These are phyloP conservation scores for Phlebopus sp. DNA, from an alignment of 1,284 basidiomycete species.

Conservation along the genomic window DNA sequence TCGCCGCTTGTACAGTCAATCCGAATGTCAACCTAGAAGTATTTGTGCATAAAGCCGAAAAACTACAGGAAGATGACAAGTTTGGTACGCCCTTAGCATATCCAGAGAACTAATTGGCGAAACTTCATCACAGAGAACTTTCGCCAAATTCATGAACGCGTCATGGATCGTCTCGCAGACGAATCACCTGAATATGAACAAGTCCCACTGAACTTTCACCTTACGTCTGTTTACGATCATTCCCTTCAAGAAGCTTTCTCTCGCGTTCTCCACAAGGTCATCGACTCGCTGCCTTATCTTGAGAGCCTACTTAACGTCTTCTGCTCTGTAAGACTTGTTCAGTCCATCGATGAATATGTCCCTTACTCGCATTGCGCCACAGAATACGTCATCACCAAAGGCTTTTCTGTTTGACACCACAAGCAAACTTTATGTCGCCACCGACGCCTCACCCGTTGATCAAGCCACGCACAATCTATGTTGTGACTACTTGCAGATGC, in stretches of 20 bases:
- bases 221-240: slow-evolving; percentile 89
- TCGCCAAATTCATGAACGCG: slow-evolving; percentile 80
- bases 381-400: slow-evolving; percentile 90
- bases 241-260: slow-evolving; percentile 88
- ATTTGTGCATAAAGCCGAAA: slow-evolving; percentile 96
- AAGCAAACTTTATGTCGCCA: slow-evolving; percentile 87
- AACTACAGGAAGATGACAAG: slow-evolving; percentile 89
- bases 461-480: slow-evolving; percentile 84
- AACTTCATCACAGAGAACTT: slow-evolving; percentile 66
- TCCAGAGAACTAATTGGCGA: background rate
- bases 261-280: slow-evolving; percentile 70
- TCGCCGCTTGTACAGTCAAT: slow-evolving; percentile 72
- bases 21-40: slow-evolving; percentile 84
- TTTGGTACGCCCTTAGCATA: slow-evolving; percentile 54
- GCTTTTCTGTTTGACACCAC: slow-evolving; percentile 90
- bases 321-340: slow-evolving; percentile 56
- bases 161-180: slow-evolving; percentile 80
- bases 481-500: slow-evolving; percentile 87
- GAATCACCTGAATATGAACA: slow-evolving; percentile 66
- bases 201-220: slow-evolving; percentile 75
- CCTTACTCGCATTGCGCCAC: slow-evolving; percentile 4
- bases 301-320: slow-evolving; percentile 83
- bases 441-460: slow-evolving; percentile 92
- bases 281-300: slow-evolving; percentile 66
- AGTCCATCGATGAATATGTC: background rate